phyloP scores from a whole-genome alignment of 306 rosid species.

The Hippophae rhamnoides region DNA sequence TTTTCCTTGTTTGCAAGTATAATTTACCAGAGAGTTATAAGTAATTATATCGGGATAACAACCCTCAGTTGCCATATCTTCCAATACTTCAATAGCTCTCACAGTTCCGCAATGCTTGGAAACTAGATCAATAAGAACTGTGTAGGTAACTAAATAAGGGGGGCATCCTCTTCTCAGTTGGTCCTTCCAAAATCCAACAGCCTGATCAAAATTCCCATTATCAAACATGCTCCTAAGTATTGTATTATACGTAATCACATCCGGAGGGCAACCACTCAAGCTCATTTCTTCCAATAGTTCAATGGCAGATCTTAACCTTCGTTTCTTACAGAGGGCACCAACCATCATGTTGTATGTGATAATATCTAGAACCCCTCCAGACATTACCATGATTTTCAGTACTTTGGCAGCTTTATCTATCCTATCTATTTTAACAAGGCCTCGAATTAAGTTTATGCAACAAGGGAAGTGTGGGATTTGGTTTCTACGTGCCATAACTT shows the following conservation, averaged over 20 bases:
- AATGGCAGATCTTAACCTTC: constrained; percentile 46
- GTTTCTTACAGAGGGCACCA: constrained; percentile 53
- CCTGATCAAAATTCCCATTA: constrained; percentile 40
- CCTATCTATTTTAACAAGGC: constrained; percentile 35
- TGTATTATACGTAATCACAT: constrained; percentile 67
- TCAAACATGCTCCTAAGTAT: constrained; percentile 58
- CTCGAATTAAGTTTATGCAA: constrained; percentile 66
- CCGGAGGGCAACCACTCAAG: constrained; percentile 80
- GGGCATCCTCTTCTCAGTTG: constrained; percentile 73
- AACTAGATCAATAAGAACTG: constrained; percentile 60
- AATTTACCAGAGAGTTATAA: constrained; percentile 62
- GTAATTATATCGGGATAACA: constrained; percentile 75
- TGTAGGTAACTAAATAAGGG: constrained; percentile 74
- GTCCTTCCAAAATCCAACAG: constrained; percentile 70
- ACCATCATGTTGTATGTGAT: constrained; percentile 74
- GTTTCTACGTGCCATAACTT: constrained; percentile 58
- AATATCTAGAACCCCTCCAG: constrained; percentile 73
- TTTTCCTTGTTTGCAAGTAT: constrained; percentile 53
- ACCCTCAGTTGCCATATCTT: constrained; percentile 68
- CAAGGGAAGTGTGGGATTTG: constrained; percentile 70
- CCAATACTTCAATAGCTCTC: constrained; percentile 67
- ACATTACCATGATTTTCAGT: constrained; percentile 57
- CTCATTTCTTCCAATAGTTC: constrained; percentile 66
- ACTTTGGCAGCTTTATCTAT: constrained; percentile 46
- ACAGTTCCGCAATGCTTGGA: constrained; percentile 57